A percentile compares a stretch with the other conserved stretches of the same genome.
Conservation (phyloP, 78 protist genomes). For the Planoprotostelium fungivorum region DNA sequence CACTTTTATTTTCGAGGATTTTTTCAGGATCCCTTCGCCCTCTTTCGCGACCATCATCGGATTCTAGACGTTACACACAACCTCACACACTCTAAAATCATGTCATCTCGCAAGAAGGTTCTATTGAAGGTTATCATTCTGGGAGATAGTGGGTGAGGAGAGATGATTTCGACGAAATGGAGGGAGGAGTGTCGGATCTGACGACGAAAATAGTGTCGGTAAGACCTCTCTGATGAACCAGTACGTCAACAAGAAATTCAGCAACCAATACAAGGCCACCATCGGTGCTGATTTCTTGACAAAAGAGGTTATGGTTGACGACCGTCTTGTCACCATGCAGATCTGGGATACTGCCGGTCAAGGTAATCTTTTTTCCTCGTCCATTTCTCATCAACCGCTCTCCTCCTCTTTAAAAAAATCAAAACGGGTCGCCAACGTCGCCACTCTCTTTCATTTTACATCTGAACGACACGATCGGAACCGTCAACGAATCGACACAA, state of each 20-base stretch:
- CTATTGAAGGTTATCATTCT: conserved; percentile 91
- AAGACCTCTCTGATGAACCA: conserved; percentile 96
- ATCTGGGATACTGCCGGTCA: conserved; percentile 72
- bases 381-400: too few relatives aligned
- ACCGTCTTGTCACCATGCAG: conserved; percentile 95
- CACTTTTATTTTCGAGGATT: too few relatives aligned
- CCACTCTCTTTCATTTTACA: too few relatives aligned
- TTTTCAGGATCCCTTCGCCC: too few relatives aligned
- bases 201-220: conserved; percentile 70
- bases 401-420: too few relatives aligned
- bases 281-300: conserved; percentile 99
- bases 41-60: too few relatives aligned
- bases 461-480: background rate
- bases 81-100: too few relatives aligned
- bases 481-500: background rate
- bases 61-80: too few relatives aligned
- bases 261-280: conserved; percentile 98
- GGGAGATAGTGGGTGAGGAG: conserved; percentile 83
- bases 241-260: conserved; percentile 95
- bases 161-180: background rate
- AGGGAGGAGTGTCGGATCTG: background rate
- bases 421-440: too few relatives aligned
- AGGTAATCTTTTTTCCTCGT: background rate
- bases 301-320: conserved; percentile 95
- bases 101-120: conserved; percentile 49